Base-by-base conservation (phyloP, 2,329 filamentous ascomycete genomes). In the Fusarium lateritium region DNA sequence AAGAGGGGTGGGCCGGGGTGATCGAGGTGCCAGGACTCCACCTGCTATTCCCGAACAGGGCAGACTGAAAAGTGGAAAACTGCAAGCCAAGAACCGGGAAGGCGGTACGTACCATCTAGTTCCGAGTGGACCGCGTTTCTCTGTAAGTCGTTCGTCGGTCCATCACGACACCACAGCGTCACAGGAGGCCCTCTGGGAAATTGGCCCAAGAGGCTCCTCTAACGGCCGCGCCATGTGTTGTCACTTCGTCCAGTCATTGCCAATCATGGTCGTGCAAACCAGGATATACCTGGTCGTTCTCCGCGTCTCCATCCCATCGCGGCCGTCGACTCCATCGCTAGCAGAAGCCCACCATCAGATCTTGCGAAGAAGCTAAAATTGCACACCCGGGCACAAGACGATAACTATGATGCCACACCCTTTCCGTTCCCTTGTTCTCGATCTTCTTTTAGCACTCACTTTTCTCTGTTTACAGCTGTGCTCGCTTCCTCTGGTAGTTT, bases 101-200 rank as follows among this genome's bases (percentile, higher is more conserved):
- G 40, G 28, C 28, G 61, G 51, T 63, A 71, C 60, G 52, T 58
- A 57, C 55, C 42, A n/a, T 43, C 38, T 38, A 45, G 55, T 43
- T 45, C 56, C 62, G 45, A 42, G 50, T 53, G 59, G 66, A 56
- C 69, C 69, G 56, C 70, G 59, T 69, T 60, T 58, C 45, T 24
- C 36, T 71, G 67, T 74, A 73, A 73, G 73, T 72, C 63, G 65
- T 65, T 61, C 55, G 59, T 65, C 38, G 47, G 47, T 51, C 47
- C 69, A 73, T 73, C 68, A 72, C 64, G 63, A 62, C 65, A 74
- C 56, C 53, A 58, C 70, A 49, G 69, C 69, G 73, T 75, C 73
- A 73, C 62, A 73, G 62, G 57, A 74, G 72, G 70, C 47, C 46
- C 39, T 62, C 42, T 56, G 65, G 73, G 73, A 75, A 67, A 75